Evolutionary conservation across 2,329 filamentous ascomycete genomes (phyloP).

Genomic region (Calonectria leucothoes): DNA sequence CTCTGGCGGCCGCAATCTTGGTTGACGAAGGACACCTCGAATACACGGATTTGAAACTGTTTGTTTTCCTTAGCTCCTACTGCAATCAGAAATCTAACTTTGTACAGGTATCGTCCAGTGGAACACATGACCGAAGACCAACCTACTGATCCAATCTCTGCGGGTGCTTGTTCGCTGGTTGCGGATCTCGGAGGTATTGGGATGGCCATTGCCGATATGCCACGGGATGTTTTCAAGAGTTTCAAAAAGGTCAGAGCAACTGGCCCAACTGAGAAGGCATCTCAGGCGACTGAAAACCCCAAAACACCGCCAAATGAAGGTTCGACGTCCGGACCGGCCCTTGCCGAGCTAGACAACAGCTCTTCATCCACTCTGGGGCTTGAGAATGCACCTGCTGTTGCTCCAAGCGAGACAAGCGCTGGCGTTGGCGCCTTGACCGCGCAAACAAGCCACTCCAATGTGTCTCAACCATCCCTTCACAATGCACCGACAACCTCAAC

Average conservation of each 20-base stretch:
- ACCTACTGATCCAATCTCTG: slow-evolving; percentile 82
- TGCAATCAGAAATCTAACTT: slow-evolving; percentile 14
- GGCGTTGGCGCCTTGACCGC: slow-evolving; percentile 12
- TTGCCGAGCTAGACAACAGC: slow-evolving; percentile 20
- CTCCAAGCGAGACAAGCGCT: slow-evolving; percentile 19
- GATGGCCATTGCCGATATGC: slow-evolving; percentile 84
- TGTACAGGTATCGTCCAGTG: slow-evolving; percentile 58
- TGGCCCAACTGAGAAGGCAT: not conserved
- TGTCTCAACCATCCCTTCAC: slow-evolving; percentile 35
- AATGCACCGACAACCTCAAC: slow-evolving; percentile 36
- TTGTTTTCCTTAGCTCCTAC: slow-evolving; percentile 45
- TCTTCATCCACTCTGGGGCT: slow-evolving; percentile 8
- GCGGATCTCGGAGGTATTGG: slow-evolving; percentile 84
- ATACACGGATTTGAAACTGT: slow-evolving; percentile 80
- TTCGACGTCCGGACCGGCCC: slow-evolving; percentile 1
- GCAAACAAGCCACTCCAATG: slow-evolving; percentile 31
- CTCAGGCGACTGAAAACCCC: slow-evolving; percentile 11
- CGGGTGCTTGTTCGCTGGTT: slow-evolving; percentile 81
- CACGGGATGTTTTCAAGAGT: slow-evolving; percentile 65
- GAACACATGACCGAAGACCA: slow-evolving; percentile 85
- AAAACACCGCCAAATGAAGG: slow-evolving; percentile 19
- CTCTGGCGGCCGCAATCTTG: slow-evolving; percentile 77
- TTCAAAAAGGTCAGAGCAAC: slow-evolving; percentile 38
- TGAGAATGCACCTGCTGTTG: slow-evolving; percentile 14
- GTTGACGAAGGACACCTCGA: slow-evolving; percentile 73